These are phyloP conservation scores for Pyricularia grisea DNA, from an alignment of 2,329 filamentous ascomycete genomes.

Conservation along the genomic window DNA sequence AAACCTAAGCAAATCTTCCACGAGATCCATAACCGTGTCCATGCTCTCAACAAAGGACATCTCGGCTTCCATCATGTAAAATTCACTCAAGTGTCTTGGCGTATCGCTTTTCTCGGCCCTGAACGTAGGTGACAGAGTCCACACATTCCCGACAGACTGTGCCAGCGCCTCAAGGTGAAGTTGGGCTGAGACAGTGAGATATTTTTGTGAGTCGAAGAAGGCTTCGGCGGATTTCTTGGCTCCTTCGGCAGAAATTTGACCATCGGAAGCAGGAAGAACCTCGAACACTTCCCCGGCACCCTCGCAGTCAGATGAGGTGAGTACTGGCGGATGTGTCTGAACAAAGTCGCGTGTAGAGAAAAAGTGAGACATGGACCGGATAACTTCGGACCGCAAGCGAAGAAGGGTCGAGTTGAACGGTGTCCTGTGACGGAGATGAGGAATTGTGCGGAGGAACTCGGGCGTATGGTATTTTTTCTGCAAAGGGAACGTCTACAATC, in stretches of 20 bases:
- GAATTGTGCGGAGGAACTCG: slow-evolving; percentile 80
- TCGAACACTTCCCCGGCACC: slow-evolving; percentile 91
- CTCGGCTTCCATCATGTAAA: slow-evolving; percentile 97
- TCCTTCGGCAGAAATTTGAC: neutral
- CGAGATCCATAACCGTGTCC: slow-evolving; percentile 63
- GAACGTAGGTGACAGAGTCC: slow-evolving; percentile 90
- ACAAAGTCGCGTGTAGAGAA: slow-evolving; percentile 64
- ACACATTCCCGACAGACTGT: slow-evolving; percentile 81
- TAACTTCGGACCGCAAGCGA: slow-evolving; percentile 72
- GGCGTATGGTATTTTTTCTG: slow-evolving; percentile 93
- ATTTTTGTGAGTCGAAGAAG: slow-evolving; percentile 85
- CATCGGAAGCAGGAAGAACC: slow-evolving; percentile 36
- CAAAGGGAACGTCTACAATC: slow-evolving; percentile 68
- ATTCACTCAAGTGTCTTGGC: slow-evolving; percentile 87
- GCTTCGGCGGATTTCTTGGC: slow-evolving; percentile 21
- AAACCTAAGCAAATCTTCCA: slow-evolving; percentile 66
- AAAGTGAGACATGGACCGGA: slow-evolving; percentile 63
- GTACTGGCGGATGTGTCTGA: slow-evolving; percentile 84
- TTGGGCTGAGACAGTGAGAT: slow-evolving; percentile 90
- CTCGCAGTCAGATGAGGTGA: slow-evolving; percentile 96
- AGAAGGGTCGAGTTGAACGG: slow-evolving; percentile 73
- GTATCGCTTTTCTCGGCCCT: slow-evolving; percentile 91
- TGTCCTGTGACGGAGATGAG: slow-evolving; percentile 76
- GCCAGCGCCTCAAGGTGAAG: slow-evolving; percentile 88
- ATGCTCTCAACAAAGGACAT: slow-evolving; percentile 68